Evolutionary conservation across 768 basidiomycete species (phyloP).

Genomic region (Lenzites betulinus): DNA sequence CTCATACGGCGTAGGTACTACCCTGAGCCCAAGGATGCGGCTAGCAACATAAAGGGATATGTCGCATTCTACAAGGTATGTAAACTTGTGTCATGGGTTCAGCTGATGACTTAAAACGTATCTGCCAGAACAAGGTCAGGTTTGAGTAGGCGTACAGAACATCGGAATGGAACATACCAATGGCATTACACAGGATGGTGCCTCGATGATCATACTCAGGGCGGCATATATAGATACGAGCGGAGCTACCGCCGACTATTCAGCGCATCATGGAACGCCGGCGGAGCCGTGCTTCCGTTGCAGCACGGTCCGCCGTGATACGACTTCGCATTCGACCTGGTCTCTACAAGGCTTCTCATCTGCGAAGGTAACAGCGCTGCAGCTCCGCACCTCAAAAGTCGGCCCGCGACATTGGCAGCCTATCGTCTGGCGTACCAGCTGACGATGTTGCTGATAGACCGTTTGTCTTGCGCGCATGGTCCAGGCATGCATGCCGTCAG

Average conservation of each 20-base stretch:
- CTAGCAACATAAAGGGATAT: conserved; percentile 62
- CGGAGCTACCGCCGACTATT: not conserved
- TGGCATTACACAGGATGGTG: no score
- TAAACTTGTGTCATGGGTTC: no score
- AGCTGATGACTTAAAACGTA: not conserved
- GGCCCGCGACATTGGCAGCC: not conserved
- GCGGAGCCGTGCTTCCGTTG: not conserved
- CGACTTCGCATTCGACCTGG: not conserved
- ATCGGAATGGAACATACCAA: not conserved
- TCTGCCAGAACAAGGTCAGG: conserved; percentile 42
- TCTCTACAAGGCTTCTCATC: no score
- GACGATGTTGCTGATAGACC: not conserved
- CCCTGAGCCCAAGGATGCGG: conserved; percentile 54
- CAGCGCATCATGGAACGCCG: not conserved
- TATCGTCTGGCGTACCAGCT: not conserved
- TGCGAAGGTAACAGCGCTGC: no score
- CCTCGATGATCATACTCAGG: no score
- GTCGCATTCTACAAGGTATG: conserved; percentile 80
- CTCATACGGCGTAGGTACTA: conserved; percentile 61
- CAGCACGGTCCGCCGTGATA: not conserved
- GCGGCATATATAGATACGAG: no score
- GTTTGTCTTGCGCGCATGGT: not conserved
- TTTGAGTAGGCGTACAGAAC: conserved; percentile 27
- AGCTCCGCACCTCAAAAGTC: not conserved
- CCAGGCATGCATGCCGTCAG: not conserved